Conservation (phyloP, 2,329 filamentous ascomycete species). For the Fusarium illudens region DNA sequence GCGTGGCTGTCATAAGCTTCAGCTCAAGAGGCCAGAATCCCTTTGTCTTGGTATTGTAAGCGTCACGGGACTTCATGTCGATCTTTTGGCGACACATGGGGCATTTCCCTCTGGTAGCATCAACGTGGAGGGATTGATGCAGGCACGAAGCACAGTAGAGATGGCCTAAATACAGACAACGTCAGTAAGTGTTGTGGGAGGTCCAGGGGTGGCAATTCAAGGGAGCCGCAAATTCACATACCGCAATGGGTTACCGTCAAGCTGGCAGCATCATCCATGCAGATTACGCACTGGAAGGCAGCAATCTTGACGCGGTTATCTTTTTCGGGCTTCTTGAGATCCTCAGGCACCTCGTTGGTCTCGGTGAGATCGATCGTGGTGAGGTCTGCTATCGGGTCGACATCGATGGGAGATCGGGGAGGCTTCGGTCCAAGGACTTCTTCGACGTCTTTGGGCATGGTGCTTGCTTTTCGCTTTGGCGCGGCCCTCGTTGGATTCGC, state of each 20-base stretch:
- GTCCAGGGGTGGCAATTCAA: neutral
- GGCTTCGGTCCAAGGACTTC: slow-evolving; percentile 43
- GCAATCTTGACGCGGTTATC: slow-evolving; percentile 62
- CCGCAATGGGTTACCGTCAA: slow-evolving; percentile 73
- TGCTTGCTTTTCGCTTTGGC: slow-evolving; percentile 14
- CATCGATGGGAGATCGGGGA: slow-evolving; percentile 13
- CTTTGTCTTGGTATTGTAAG: slow-evolving; percentile 57
- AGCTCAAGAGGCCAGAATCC: slow-evolving; percentile 68
- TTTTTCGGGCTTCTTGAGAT: slow-evolving; percentile 55
- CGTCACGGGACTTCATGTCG: slow-evolving; percentile 54
- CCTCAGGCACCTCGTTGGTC: slow-evolving; percentile 54
- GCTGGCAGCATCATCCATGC: slow-evolving; percentile 68
- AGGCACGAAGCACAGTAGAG: slow-evolving; percentile 71
- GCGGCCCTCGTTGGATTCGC: slow-evolving; percentile 2
- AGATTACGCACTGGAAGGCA: slow-evolving; percentile 71
- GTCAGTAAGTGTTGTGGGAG: slow-evolving; percentile 19
- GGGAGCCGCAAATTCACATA: slow-evolving; percentile 51
- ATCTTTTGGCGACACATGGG: slow-evolving; percentile 71
- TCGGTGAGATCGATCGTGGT: slow-evolving; percentile 50
- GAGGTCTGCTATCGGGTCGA: slow-evolving; percentile 35
- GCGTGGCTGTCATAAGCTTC: slow-evolving; percentile 67
- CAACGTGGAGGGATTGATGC: slow-evolving; percentile 66
- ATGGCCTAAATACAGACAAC: slow-evolving; percentile 58
- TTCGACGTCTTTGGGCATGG: slow-evolving; percentile 31
- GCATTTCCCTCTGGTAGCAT: slow-evolving; percentile 64